Conservation (phyloP, 179 eudicot species). For the Spergularia azorica region DNA sequence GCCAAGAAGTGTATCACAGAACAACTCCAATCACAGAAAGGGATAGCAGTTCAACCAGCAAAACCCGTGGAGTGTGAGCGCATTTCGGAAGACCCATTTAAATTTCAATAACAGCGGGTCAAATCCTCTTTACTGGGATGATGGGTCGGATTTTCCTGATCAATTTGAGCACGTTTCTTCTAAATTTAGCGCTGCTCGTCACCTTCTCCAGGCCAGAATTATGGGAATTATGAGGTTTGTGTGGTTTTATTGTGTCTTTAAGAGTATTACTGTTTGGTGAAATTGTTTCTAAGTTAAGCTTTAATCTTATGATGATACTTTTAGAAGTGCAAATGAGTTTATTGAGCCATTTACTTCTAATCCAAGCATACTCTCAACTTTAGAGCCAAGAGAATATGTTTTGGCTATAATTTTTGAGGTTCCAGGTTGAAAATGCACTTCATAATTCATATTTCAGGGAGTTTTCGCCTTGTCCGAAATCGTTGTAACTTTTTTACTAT, state of each 20-base stretch:
- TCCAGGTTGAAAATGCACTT: no score
- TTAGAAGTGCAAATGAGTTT: no score
- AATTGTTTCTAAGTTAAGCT: not conserved
- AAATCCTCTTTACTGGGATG: conserved; percentile 68
- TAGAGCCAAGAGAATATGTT: no score
- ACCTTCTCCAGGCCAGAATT: conserved; percentile 30
- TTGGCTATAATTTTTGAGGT: no score
- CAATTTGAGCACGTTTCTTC: conserved; percentile 15
- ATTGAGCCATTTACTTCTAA: no score
- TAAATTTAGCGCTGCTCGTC: conserved; percentile 25
- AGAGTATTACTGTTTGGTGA: no score
- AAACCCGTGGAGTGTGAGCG: conserved; percentile 52
- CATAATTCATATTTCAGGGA: no score
- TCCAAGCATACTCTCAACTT: no score
- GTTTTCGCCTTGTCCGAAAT: no score
- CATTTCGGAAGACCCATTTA: conserved; percentile 45
- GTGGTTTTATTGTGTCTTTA: not conserved
- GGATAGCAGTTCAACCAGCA: no score
- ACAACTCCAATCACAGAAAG: conserved; percentile 13
- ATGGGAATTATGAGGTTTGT: conserved; percentile 54
- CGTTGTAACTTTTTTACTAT: no score
- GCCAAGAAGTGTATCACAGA: conserved; percentile 8
- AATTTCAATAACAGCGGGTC: conserved; percentile 62
- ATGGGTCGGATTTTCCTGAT: conserved; percentile 34
- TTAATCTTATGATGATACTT: no score